Evolutionary conservation across 805 yeast species (phyloP).

Genomic region (Yamadazyma akitaensis): DNA sequence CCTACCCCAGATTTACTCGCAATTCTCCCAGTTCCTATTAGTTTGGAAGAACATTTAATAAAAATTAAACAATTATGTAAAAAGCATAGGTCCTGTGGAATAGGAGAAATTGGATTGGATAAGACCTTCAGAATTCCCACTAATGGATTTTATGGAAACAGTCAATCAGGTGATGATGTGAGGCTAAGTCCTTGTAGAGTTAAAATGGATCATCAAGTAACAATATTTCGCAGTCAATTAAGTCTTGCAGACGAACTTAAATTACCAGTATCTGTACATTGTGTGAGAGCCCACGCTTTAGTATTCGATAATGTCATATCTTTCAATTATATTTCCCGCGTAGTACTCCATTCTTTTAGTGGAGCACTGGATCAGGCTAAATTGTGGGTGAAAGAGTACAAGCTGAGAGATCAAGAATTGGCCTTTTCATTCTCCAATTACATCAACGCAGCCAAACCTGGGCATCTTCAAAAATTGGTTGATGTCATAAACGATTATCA

Average conservation of each 20-base stretch:
- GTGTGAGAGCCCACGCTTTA: slow-evolving; percentile 75
- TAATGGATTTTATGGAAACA: slow-evolving; percentile 51
- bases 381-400: slow-evolving; percentile 39
- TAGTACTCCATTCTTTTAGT: slow-evolving; percentile 80
- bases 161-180: slow-evolving; percentile 6
- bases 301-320: slow-evolving; percentile 43
- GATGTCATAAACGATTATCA: slow-evolving; percentile 18
- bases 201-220: slow-evolving; percentile 60
- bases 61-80: slow-evolving; percentile 17
- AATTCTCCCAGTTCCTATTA: slow-evolving; percentile 60
- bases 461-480: slow-evolving; percentile 19
- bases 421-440: slow-evolving; percentile 54
- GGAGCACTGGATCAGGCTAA: slow-evolving; percentile 74
- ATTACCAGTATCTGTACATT: slow-evolving; percentile 71
- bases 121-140: slow-evolving; percentile 66
- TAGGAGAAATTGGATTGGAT: slow-evolving; percentile 94
- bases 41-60: slow-evolving; percentile 33
- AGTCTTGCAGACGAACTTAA: slow-evolving; percentile 47
- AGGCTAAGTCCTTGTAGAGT: slow-evolving; percentile 50
- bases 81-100: slow-evolving; percentile 27
- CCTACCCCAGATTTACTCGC: slow-evolving; percentile 39
- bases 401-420: slow-evolving; percentile 24
- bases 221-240: slow-evolving; percentile 50
- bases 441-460: slow-evolving; percentile 40
- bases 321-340: slow-evolving; percentile 25